phyloP scores from a whole-genome alignment of 805 yeast species.

The Lachancea thermotolerans region DNA sequence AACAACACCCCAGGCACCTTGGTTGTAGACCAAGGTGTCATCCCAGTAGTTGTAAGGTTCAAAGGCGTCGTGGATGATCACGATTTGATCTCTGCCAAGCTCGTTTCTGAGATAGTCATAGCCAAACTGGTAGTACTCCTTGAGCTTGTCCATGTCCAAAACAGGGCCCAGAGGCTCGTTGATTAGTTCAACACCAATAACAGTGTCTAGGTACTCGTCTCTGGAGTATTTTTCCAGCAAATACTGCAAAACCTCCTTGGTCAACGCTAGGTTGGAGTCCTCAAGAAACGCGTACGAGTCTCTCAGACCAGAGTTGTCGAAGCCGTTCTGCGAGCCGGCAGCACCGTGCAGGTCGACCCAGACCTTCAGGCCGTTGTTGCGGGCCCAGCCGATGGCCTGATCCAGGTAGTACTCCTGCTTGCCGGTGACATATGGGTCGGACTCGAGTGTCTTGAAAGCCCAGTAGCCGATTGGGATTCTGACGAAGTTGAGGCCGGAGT shows the following conservation, averaged over 20 bases:
- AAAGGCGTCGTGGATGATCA: conserved; percentile 81
- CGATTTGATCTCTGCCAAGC: conserved; percentile 44
- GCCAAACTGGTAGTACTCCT: conserved; percentile 54
- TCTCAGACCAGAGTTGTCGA: conserved; percentile 86
- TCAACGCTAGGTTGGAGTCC: conserved; percentile 43
- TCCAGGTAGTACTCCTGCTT: conserved; percentile 61
- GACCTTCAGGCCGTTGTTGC: conserved; percentile 53
- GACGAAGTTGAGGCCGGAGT: conserved; percentile 70
- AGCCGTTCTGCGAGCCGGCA: conserved; percentile 96
- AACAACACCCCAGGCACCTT: conserved; percentile 56
- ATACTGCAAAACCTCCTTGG: conserved; percentile 47
- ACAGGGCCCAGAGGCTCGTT: conserved; percentile 85
- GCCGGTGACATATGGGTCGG: conserved; percentile 85
- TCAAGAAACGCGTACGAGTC: conserved; percentile 51
- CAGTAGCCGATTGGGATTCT: conserved; percentile 93
- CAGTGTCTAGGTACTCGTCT: conserved; percentile 56
- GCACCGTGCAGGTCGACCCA: conserved; percentile 95
- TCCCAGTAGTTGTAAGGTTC: conserved; percentile 57
- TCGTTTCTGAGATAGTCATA: conserved; percentile 55
- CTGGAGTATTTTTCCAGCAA: conserved; percentile 61
- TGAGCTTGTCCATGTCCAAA: conserved; percentile 51
- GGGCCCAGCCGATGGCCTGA: conserved; percentile 71
- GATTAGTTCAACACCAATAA: conserved; percentile 75
- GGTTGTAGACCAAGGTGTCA: conserved; percentile 39
- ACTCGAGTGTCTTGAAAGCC: conserved; percentile 61